phyloP scores from a whole-genome alignment of 371 early-diverging fungal genomes.

The Apophysomyces elegans region DNA sequence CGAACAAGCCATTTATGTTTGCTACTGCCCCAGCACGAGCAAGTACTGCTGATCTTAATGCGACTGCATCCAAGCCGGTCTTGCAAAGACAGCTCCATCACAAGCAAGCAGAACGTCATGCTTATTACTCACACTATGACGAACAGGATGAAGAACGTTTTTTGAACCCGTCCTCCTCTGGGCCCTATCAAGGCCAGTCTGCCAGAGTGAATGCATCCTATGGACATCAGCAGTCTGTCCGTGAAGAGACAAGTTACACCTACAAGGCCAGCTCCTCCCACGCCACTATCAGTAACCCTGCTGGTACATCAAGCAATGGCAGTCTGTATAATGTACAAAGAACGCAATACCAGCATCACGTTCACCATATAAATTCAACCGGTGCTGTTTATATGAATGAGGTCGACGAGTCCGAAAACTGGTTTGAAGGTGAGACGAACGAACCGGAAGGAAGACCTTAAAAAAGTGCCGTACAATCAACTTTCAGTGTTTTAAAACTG shows the following conservation, averaged over 20 bases:
- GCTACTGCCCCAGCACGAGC: constrained; percentile 26
- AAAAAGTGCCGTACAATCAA: constrained; percentile 5
- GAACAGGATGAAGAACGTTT: constrained; percentile 13
- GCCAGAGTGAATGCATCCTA: constrained; percentile 9
- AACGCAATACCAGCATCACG: constrained; percentile 16
- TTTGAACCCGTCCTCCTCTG: constrained; percentile 4
- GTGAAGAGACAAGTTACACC: constrained; percentile 4
- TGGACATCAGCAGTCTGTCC: background rate
- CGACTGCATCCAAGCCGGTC: constrained; percentile 16
- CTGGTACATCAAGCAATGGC: background rate
- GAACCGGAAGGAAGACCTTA: constrained; percentile 5
- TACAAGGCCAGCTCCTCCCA: constrained; percentile 5
- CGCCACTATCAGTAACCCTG: background rate
- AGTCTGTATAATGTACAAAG: constrained; percentile 1
- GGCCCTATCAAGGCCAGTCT: constrained; percentile 1
- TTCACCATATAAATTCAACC: constrained; percentile 9
- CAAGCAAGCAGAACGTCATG: constrained; percentile 9
- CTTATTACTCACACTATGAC: constrained; percentile 4
- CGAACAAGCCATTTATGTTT: constrained; percentile 30
- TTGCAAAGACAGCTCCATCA: constrained; percentile 16
- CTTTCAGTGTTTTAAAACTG: background rate
- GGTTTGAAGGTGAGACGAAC: constrained; percentile 26
- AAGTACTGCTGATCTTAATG: constrained; percentile 20
- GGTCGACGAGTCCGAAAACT: constrained; percentile 25
- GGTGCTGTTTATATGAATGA: constrained; percentile 17